Conservation (phyloP, 768 basidiomycete species). For the Kwoniella shandongensis region DNA sequence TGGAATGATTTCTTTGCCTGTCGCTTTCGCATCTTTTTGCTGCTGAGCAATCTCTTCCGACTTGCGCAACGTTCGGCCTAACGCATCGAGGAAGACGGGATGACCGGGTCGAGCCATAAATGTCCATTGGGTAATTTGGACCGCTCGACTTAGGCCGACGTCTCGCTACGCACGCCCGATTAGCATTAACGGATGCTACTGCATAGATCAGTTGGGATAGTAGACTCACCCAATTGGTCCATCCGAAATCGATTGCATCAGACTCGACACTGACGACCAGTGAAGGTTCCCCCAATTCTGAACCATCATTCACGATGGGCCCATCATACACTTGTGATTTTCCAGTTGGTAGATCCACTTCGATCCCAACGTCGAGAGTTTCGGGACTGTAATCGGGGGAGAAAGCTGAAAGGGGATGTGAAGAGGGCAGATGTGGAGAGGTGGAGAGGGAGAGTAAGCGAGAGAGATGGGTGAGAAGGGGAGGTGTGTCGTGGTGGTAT, state of each 20-base stretch:
- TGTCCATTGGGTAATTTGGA: constrained; percentile 45
- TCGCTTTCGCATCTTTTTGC: constrained; percentile 20
- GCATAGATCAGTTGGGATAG: not conserved
- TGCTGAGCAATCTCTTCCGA: constrained; percentile 25
- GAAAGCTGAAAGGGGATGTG: constrained; percentile 20
- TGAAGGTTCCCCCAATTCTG: constrained; percentile 34
- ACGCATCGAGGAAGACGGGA: constrained; percentile 40
- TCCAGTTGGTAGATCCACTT: constrained; percentile 4
- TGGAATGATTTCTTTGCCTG: constrained; percentile 32
- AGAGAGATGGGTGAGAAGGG: constrained; percentile 33
- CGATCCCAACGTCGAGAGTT: constrained; percentile 10
- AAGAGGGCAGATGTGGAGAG: constrained; percentile 25
- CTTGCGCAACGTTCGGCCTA: constrained; percentile 32
- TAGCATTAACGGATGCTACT: not conserved
- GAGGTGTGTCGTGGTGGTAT: constrained; percentile 29
- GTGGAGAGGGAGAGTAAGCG: constrained; percentile 32
- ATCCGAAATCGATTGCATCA: constrained; percentile 44
- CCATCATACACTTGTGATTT: constrained; percentile 21
- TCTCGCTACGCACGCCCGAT: constrained; percentile 20
- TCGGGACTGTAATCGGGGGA: constrained; percentile 5
- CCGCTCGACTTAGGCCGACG: constrained; percentile 34
- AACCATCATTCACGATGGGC: constrained; percentile 32
- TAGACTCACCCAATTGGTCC: constrained; percentile 35
- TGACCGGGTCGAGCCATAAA: constrained; percentile 40
- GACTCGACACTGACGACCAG: constrained; percentile 43